Percentiles rank a stretch among this genome's conserved stretches.
These are phyloP conservation scores for Trifolium dubium DNA, from an alignment of 306 rosid genomes.

Conservation along the genomic window DNA sequence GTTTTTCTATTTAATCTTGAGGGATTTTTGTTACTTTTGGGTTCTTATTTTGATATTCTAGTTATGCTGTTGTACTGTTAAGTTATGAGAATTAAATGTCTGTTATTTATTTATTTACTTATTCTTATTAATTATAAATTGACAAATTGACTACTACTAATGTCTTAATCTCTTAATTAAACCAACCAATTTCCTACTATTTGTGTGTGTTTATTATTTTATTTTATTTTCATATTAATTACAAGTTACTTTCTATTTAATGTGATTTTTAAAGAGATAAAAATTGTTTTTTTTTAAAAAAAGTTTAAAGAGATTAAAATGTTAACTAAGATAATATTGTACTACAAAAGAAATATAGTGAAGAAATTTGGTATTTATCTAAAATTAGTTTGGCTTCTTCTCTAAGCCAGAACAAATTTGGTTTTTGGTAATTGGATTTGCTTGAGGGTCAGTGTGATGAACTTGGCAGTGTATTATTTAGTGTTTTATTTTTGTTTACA, in stretches of 20 bases:
- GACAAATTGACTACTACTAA: too few relatives aligned
- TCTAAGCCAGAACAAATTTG: constrained; percentile 1
- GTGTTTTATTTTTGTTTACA: constrained; percentile 4
- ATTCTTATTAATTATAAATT: too few relatives aligned
- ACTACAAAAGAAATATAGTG: too few relatives aligned
- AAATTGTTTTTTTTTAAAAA: too few relatives aligned
- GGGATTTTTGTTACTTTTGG: constrained; percentile 12
- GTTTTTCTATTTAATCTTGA: background rate
- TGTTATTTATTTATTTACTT: too few relatives aligned
- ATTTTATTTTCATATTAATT: too few relatives aligned
- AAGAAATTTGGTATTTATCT: too few relatives aligned
- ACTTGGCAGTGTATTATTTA: constrained; percentile 2
- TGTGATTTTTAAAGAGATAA: too few relatives aligned
- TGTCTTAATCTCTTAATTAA: background rate
- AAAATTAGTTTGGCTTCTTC: background rate
- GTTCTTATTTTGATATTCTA: background rate
- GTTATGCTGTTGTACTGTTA: background rate
- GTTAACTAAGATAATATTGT: too few relatives aligned
- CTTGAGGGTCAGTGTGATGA: background rate
- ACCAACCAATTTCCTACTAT: background rate
- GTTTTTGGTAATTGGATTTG: constrained; percentile 10
- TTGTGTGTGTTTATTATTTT: background rate
- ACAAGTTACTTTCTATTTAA: too few relatives aligned
- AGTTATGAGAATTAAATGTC: background rate
- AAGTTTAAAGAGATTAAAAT: too few relatives aligned